Conservation (phyloP, 192 early-diverging fungal genomes). For the Phycomyces nitens region DNA sequence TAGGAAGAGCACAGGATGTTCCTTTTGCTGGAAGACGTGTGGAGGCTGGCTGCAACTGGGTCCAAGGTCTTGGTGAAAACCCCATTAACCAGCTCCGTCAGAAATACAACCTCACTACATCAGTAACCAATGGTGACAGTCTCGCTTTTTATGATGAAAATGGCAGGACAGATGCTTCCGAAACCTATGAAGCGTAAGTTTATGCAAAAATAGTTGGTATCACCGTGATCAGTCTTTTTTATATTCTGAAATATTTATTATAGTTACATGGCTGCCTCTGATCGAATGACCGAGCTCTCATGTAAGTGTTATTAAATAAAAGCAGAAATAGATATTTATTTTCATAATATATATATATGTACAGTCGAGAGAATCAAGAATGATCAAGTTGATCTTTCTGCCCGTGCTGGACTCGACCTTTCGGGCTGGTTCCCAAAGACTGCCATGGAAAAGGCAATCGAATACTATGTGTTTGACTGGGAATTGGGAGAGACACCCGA, state of each 20-base stretch:
- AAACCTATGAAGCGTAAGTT: slow-evolving; percentile 9
- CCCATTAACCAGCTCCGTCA: slow-evolving; percentile 26
- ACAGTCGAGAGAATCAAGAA: slow-evolving; percentile 18
- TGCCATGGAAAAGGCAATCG: slow-evolving; percentile 23
- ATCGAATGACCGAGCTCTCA: slow-evolving; percentile 9
- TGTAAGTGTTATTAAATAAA: slow-evolving; percentile 9
- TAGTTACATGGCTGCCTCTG: slow-evolving; percentile 18
- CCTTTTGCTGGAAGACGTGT: slow-evolving; percentile 28
- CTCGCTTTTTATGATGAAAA: slow-evolving; percentile 24
- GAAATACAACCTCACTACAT: slow-evolving; percentile 28
- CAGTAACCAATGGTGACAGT: slow-evolving; percentile 18
- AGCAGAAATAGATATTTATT: neutral
- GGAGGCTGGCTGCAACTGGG: slow-evolving; percentile 40
- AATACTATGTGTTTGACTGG: slow-evolving; percentile 35
- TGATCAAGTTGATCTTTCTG: slow-evolving; percentile 30
- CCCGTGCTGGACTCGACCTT: slow-evolving; percentile 22
- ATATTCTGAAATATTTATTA: no score
- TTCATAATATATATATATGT: neutral
- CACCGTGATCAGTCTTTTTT: no score
- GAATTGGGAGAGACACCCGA: slow-evolving; percentile 29
- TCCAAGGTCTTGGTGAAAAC: slow-evolving; percentile 36
- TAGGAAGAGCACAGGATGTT: slow-evolving; percentile 29
- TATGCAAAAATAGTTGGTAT: neutral
- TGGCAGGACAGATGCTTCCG: slow-evolving; percentile 26
- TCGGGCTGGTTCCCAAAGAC: slow-evolving; percentile 29